phyloP scores from a whole-genome alignment of 805 yeast genomes.

The Cyberlindnera meyerae region DNA sequence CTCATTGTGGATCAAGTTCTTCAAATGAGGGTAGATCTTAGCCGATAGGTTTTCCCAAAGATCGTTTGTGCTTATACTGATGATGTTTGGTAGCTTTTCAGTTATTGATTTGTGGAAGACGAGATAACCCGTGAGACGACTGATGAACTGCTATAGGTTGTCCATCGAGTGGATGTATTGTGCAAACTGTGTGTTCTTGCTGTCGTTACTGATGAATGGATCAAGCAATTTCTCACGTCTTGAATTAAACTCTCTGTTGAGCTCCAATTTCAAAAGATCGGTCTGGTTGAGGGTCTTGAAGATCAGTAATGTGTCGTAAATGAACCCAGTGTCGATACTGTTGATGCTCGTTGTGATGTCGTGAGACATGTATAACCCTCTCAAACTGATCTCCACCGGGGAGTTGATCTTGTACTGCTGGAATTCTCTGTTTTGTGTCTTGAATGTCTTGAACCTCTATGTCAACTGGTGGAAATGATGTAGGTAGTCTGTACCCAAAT shows the following conservation, averaged over 20 bases:
- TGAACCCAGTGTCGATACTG: slow-evolving; percentile 58
- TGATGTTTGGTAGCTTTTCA: slow-evolving; percentile 55
- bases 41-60: slow-evolving; percentile 68
- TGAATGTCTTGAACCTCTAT: slow-evolving; percentile 51
- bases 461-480: slow-evolving; percentile 53
- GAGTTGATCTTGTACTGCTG: slow-evolving; percentile 70
- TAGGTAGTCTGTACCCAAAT: slow-evolving; percentile 54
- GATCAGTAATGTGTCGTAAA: slow-evolving; percentile 80
- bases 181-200: slow-evolving; percentile 27
- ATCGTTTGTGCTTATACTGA: slow-evolving; percentile 51
- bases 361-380: slow-evolving; percentile 48
- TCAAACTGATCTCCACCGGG: slow-evolving; percentile 73
- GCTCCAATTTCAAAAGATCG: slow-evolving; percentile 55
- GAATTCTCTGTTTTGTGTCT: slow-evolving; percentile 39
- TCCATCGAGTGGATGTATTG: slow-evolving; percentile 30
- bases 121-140: slow-evolving; percentile 69
- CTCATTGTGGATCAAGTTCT: slow-evolving; percentile 40
- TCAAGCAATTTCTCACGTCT: slow-evolving; percentile 68
- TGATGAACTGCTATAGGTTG: slow-evolving; percentile 50
- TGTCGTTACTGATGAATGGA: slow-evolving; percentile 49
- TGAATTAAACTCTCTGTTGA: slow-evolving; percentile 65
- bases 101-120: slow-evolving; percentile 69
- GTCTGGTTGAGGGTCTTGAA: slow-evolving; percentile 67
- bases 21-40: slow-evolving; percentile 55
- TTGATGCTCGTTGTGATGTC: slow-evolving; percentile 30